phyloP scores from a whole-genome alignment of 768 basidiomycete genomes.

The Russula foetens region DNA sequence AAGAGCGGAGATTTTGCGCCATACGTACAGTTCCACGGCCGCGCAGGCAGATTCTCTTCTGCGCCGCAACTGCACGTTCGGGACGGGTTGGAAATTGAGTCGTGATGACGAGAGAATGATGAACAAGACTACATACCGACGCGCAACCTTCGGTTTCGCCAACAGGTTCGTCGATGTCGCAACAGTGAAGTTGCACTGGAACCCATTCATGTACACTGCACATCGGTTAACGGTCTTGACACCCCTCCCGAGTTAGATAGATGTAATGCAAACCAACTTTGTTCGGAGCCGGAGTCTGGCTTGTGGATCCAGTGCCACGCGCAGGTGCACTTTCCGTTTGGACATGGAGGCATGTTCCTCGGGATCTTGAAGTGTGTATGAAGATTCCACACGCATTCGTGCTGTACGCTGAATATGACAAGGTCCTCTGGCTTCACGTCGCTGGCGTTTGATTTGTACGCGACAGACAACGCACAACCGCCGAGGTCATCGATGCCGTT shows the following conservation, averaged over 20 bases:
- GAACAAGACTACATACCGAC: conserved; percentile 20
- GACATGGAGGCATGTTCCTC: conserved; percentile 35
- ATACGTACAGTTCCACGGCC: conserved; percentile 31
- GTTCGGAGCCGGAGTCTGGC: conserved; percentile 29
- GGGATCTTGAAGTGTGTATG: conserved; percentile 37
- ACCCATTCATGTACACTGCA: conserved; percentile 33
- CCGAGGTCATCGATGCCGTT: conserved; percentile 26
- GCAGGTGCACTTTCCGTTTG: conserved; percentile 37
- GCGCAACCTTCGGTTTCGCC: conserved; percentile 28
- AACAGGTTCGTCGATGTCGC: conserved; percentile 26
- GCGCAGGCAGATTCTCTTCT: conserved; percentile 23
- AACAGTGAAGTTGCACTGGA: conserved; percentile 33
- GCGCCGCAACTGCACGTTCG: conserved; percentile 28
- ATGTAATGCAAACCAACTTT: conserved; percentile 28
- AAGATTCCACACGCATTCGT: conserved; percentile 35
- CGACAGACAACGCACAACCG: conserved; percentile 37
- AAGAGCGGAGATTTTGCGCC: conserved; percentile 35
- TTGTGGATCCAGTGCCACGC: conserved; percentile 37
- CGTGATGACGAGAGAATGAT: background rate
- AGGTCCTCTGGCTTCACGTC: conserved; percentile 36
- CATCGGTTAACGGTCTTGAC: background rate
- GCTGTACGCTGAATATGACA: conserved; percentile 35
- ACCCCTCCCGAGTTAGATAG: background rate
- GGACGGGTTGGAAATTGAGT: background rate
- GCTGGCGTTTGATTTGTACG: conserved; percentile 33